These are phyloP conservation scores for Cynara cardunculus DNA, from an alignment of 129 eudicot genomes.

Conservation along the genomic window DNA sequence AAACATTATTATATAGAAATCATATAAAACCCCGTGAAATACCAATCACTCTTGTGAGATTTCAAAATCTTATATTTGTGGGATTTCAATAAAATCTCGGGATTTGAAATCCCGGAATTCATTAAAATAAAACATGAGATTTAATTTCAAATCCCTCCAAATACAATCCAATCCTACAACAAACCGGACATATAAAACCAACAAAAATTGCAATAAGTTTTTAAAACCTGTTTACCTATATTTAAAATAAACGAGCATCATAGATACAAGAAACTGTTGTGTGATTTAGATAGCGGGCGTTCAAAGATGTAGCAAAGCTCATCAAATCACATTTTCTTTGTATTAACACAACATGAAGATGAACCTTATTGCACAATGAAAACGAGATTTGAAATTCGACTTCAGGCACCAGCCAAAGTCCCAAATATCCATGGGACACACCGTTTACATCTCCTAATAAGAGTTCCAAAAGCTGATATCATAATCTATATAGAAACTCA, in stretches of 20 bases:
- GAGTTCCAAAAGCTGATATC: background rate
- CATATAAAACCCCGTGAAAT: no score
- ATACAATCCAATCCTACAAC: no score
- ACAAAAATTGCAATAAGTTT: no score
- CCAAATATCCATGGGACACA: background rate
- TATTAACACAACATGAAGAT: background rate
- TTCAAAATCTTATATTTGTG: no score
- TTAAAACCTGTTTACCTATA: background rate
- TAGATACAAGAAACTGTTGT: background rate
- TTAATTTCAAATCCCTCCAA: no score
- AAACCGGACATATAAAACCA: no score
- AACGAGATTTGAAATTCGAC: background rate
- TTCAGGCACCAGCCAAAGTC: background rate
- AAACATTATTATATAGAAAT: no score
- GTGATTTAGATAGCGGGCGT: background rate
- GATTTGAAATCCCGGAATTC: no score
- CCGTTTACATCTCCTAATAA: background rate
- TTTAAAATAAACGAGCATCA: background rate
- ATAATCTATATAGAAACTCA: background rate
- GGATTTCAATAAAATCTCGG: no score
- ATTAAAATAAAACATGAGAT: no score
- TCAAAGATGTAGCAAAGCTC: background rate
- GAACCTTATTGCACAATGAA: background rate
- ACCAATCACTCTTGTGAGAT: no score
- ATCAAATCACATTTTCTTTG: background rate